phyloP scores from a whole-genome alignment of 495 filamentous ascomycete species.

The Hypomontagnella monticulosa region DNA sequence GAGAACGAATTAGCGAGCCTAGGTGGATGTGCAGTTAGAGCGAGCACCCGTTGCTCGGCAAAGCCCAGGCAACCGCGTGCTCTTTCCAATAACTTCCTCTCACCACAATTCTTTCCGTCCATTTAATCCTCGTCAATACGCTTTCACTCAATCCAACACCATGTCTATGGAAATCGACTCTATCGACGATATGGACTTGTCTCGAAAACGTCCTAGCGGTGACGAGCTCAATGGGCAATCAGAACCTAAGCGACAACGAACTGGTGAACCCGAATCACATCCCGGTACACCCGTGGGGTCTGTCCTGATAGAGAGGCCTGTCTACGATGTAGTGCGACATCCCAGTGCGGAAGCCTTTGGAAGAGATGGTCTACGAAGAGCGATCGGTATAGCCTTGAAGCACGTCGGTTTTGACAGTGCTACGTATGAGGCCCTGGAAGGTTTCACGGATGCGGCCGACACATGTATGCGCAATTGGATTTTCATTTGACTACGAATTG shows the following conservation, averaged over 20 bases:
- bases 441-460: constrained; percentile 51
- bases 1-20: too few species aligned
- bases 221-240: constrained; percentile 27
- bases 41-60: too few species aligned
- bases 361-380: constrained; percentile 50
- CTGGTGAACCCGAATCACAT: constrained; percentile 15
- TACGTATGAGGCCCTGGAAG: constrained; percentile 54
- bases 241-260: constrained; percentile 48
- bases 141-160: not conserved
- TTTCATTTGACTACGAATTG: not conserved
- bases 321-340: constrained; percentile 16
- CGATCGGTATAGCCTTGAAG: constrained; percentile 51
- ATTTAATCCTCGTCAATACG: not conserved
- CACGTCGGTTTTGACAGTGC: constrained; percentile 56
- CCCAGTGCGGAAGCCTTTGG: constrained; percentile 48
- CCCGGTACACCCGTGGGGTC: constrained; percentile 1
- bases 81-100: too few species aligned
- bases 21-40: too few species aligned
- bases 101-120: too few species aligned
- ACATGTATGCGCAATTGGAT: constrained; percentile 47
- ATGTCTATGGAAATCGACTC: not conserved
- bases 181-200: constrained; percentile 12
- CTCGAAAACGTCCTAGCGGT: constrained; percentile 35
- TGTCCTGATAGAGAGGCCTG: not conserved
- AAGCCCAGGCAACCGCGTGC: too few species aligned